Conservation (phyloP, 192 early-diverging fungal genomes). For the Backusella australiensis region DNA sequence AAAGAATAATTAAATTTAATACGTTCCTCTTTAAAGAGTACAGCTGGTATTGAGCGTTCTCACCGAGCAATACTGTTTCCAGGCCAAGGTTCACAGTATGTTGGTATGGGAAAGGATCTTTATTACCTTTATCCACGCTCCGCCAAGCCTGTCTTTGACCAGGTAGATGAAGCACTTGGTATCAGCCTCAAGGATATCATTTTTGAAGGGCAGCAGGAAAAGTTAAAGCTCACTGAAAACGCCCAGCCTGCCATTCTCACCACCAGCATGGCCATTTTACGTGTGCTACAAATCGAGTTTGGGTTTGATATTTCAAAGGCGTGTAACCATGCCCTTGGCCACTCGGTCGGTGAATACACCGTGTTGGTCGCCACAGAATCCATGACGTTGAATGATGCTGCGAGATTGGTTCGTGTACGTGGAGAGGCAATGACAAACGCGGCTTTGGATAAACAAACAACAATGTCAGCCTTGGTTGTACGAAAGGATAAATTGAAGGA, state of each 20-base stretch:
- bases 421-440: constrained; percentile 87
- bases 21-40: constrained; percentile 12
- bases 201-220: constrained; percentile 77
- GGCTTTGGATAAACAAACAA: constrained; percentile 64
- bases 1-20: neutral
- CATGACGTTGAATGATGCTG: constrained; percentile 72
- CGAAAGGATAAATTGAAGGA: constrained; percentile 68
- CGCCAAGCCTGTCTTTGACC: constrained; percentile 82
- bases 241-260: constrained; percentile 61
- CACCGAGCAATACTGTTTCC: constrained; percentile 36
- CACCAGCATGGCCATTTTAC: constrained; percentile 82
- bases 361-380: constrained; percentile 69
- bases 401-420: constrained; percentile 79
- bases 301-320: constrained; percentile 73
- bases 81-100: constrained; percentile 81
- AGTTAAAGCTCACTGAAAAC: constrained; percentile 65
- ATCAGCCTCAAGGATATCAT: constrained; percentile 70
- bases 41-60: constrained; percentile 32
- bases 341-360: constrained; percentile 92
- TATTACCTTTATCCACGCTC: constrained; percentile 65
- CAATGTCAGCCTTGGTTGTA: constrained; percentile 91
- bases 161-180: constrained; percentile 79
- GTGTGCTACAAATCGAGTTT: constrained; percentile 78
- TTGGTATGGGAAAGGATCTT: constrained; percentile 93
- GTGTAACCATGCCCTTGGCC: constrained; percentile 86